Base-by-base conservation (phyloP, 495 filamentous ascomycete species). In the Penicillium odoratum region DNA sequence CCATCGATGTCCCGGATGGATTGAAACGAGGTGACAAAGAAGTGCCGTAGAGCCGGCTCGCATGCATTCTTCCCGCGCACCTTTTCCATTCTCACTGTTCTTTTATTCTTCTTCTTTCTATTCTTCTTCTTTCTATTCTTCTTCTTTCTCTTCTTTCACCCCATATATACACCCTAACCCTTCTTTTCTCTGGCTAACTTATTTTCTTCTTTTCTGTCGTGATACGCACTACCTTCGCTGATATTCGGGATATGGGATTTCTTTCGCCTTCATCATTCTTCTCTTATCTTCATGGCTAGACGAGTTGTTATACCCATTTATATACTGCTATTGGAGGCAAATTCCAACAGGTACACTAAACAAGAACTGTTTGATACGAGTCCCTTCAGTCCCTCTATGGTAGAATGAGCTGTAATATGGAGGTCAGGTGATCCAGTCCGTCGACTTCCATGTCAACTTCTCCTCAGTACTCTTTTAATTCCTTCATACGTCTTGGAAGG, bases 1-100 rank as follows among this genome's bases (percentile, higher is more conserved):
- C 85, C 5, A 87, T 98, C 40, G 62, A 78, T 55, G 85, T 93
- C 4, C 83, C 86, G 7, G 87, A 82, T 15, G 88, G 91, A 6
- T 73, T 95, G 54, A 82, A 82, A 63, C 80, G 86, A 58, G 78
- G 85, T 46, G 87, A 91, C 61, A 88, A 89, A 57, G 80, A 84
- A 67, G 85, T 77, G 53, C 74, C 76, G 15, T 79, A 76, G 73
- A 74, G 73, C 74, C 54, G 73, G 71, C 58, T 74, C 69, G 15
- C 40, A 54, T 49, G 51, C 47, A 36, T 51, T 16, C 45, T 49
- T 28, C 33, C 28, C 15, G 21, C 28, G 13, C 8, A 49, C 26
- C 8, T 7, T 33, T 49, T 29, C 5, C 28, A n/a, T 31, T 9
- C n/a, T 49, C 9, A 18, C n/a, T 38, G 30, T 51, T 38, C n/a